phyloP scores from a whole-genome alignment of 2,329 filamentous ascomycete genomes.

The Blastomyces emzantsi region DNA sequence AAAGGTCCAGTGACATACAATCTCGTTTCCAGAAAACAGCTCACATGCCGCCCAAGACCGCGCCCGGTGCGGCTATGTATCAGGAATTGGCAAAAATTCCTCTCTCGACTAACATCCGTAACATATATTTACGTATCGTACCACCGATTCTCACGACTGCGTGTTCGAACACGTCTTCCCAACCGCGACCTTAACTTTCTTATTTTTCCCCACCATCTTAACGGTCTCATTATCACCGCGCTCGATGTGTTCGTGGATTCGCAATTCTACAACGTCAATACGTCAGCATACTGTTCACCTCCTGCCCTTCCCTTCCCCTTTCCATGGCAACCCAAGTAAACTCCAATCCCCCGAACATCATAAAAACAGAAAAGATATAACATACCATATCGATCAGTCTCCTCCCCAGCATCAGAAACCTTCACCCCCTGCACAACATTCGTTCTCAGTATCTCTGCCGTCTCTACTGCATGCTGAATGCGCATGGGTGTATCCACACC shows the following conservation, averaged over 20 bases:
- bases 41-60: not conserved
- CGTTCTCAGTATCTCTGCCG: conserved; percentile 66
- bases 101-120: not conserved
- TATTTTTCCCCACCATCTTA: conserved; percentile 48
- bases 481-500: conserved; percentile 52
- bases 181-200: conserved; percentile 29
- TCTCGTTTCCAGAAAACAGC: not conserved
- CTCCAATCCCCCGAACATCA: not conserved
- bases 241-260: conserved; percentile 87
- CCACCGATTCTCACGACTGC: conserved; percentile 11
- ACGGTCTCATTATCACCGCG: conserved; percentile 88
- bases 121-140: not conserved
- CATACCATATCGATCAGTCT: conserved; percentile 32
- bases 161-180: conserved; percentile 34
- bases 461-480: conserved; percentile 70
- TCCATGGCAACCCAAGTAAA: not conserved
- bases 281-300: not conserved
- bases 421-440: conserved; percentile 80
- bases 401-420: conserved; percentile 34
- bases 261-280: conserved; percentile 51
- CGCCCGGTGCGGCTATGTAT: not conserved
- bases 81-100: not conserved
- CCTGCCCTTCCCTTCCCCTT: not conserved
- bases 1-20: not conserved
- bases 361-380: conserved; percentile 9